These are phyloP conservation scores for Brassica cretica DNA, from an alignment of 345 rosid genomes.

Conservation along the genomic window DNA sequence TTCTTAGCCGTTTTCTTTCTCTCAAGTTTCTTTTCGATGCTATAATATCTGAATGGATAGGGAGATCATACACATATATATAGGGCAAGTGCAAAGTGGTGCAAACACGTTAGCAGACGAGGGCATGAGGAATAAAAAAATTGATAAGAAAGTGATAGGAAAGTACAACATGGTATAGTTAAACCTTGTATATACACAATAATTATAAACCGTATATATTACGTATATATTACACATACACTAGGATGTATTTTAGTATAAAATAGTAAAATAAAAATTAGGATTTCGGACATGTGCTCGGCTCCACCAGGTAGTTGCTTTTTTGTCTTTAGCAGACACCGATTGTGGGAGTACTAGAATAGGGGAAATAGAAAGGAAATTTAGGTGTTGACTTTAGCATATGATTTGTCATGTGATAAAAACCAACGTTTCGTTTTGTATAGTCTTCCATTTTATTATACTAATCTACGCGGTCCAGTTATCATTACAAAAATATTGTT, in stretches of 20 bases:
- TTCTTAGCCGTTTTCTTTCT: neutral
- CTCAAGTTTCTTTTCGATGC: neutral
- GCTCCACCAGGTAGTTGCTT: neutral
- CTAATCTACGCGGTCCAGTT: slow-evolving; percentile 2
- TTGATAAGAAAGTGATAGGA: slow-evolving; percentile 1
- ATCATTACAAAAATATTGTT: neutral
- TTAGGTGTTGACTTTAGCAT: slow-evolving; percentile 31
- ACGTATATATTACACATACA: neutral
- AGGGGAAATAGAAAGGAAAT: neutral
- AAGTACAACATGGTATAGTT: slow-evolving; percentile 6
- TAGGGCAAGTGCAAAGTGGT: neutral
- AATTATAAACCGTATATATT: neutral
- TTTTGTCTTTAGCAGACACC: neutral
- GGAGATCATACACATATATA: slow-evolving; percentile 1
- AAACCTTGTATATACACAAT: neutral
- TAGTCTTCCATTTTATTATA: neutral
- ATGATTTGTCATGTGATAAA: slow-evolving; percentile 23
- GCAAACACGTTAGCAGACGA: neutral
- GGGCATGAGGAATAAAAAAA: neutral
- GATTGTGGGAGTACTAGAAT: neutral
- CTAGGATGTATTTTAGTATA: neutral
- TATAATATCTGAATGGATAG: neutral
- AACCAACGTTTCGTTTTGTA: neutral
- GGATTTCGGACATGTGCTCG: slow-evolving; percentile 16
- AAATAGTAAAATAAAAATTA: neutral